These are phyloP conservation scores for Trichoderma arundinaceum DNA, from an alignment of 2,329 filamentous ascomycete species.

Conservation along the genomic window DNA sequence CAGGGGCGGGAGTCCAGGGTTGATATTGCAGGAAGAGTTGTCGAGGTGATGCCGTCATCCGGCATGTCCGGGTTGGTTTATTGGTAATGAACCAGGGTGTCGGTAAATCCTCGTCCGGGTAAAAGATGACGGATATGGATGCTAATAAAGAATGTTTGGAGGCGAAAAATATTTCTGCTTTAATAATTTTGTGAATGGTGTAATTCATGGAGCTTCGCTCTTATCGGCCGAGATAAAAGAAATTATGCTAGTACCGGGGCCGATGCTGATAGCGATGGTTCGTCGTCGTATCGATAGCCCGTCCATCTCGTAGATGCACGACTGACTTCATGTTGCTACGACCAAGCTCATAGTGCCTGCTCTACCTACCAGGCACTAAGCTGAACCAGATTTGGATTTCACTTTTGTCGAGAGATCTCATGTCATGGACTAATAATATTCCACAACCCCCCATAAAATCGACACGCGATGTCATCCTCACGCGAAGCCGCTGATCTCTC, in stretches of 20 bases:
- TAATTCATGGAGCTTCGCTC: too few species aligned
- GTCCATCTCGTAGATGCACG: too few species aligned
- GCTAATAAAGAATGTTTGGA: not conserved
- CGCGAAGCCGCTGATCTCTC: conserved; percentile 66
- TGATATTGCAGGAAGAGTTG: conserved; percentile 54
- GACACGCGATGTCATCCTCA: conserved; percentile 53
- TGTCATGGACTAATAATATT: conserved; percentile 13
- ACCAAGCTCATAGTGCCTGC: not conserved
- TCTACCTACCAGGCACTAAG: not conserved
- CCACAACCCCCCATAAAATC: not conserved
- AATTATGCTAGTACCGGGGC: conserved; percentile 33
- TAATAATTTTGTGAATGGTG: not conserved
- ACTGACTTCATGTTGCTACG: not conserved
- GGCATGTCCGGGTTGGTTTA: conserved; percentile 7
- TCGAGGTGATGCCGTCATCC: conserved; percentile 21
- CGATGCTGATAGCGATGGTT: too few species aligned
- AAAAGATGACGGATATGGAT: not conserved
- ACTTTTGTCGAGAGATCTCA: too few species aligned
- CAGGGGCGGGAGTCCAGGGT: conserved; percentile 54
- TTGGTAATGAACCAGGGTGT: not conserved
- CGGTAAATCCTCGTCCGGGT: not conserved
- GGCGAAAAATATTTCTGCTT: conserved; percentile 5
- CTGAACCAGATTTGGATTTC: not conserved
- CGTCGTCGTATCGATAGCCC: too few species aligned
- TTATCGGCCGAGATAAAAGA: too few species aligned